Conservation (phyloP, 2,329 filamentous ascomycete species). For the Dryadomyces quercus-mongolicae region DNA sequence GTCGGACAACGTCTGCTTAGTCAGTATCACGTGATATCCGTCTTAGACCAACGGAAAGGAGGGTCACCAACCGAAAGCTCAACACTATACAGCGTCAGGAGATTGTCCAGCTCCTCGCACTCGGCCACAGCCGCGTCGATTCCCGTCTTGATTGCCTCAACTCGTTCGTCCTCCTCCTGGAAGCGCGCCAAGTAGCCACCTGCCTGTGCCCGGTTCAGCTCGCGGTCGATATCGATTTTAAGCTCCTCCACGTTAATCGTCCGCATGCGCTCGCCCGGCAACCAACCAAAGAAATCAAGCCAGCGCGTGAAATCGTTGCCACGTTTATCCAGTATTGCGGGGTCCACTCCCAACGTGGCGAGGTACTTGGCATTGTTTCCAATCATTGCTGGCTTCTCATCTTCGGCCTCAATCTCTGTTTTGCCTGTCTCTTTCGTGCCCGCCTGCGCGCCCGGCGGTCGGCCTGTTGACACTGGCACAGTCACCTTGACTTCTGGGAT, state of each 20-base stretch:
- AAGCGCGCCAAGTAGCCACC: constrained; percentile 82
- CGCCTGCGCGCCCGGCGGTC: constrained; percentile 21
- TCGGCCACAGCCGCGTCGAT: constrained; percentile 87
- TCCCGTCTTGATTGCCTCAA: constrained; percentile 72
- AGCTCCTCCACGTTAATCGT: constrained; percentile 67
- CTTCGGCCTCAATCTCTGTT: constrained; percentile 6
- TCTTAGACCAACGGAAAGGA: neutral
- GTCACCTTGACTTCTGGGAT: constrained; percentile 49
- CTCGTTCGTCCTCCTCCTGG: constrained; percentile 78
- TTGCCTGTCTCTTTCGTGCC: neutral
- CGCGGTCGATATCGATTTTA: constrained; percentile 71
- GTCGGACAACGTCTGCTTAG: constrained; percentile 71
- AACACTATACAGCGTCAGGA: constrained; percentile 87
- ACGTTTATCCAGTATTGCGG: constrained; percentile 60
- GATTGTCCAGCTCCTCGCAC: constrained; percentile 90
- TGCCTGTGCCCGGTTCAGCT: constrained; percentile 81
- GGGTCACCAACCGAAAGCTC: constrained; percentile 60
- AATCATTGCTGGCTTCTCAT: constrained; percentile 43
- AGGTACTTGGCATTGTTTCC: constrained; percentile 73
- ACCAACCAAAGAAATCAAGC: constrained; percentile 82
- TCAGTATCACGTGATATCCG: constrained; percentile 8
- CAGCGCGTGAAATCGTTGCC: constrained; percentile 72
- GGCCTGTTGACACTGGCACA: constrained; percentile 27
- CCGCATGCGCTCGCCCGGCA: constrained; percentile 61
- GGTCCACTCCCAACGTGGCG: constrained; percentile 64